These are phyloP conservation scores for Alnus glutinosa DNA, from an alignment of 306 rosid species.

Conservation along the genomic window DNA sequence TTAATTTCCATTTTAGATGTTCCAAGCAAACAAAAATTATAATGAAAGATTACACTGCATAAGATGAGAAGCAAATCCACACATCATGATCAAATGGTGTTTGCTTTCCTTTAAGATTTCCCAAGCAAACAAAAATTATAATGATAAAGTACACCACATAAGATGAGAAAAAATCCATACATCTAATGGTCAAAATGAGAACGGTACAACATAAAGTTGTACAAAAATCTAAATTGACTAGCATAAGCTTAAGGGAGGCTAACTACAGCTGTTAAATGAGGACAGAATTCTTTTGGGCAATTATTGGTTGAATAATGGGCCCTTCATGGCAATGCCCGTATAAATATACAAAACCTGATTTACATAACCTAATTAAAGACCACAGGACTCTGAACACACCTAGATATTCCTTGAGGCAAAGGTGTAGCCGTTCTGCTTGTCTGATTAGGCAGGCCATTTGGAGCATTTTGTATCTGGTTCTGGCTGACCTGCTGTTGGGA, in stretches of 20 bases:
- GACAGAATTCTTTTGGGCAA: conserved; percentile 21
- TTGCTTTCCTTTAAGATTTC: neutral
- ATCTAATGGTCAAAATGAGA: conserved; percentile 26
- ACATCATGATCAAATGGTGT: neutral
- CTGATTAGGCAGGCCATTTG: conserved; percentile 81
- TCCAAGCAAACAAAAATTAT: neutral
- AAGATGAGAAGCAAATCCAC: conserved; percentile 3
- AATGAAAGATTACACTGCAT: neutral
- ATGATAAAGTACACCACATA: conserved; percentile 1
- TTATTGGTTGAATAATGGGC: conserved; percentile 35
- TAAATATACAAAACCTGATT: conserved; percentile 40
- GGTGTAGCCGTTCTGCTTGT: conserved; percentile 62
- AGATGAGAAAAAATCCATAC: conserved; percentile 16
- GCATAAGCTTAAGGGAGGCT: conserved; percentile 29
- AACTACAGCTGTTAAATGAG: conserved; percentile 37
- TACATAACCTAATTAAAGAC: conserved; percentile 55
- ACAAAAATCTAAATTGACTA: conserved; percentile 27
- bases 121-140: conserved; percentile 1
- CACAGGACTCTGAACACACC: conserved; percentile 93
- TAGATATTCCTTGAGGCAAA: conserved; percentile 97
- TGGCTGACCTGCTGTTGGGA: conserved; percentile 69
- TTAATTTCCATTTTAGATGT: neutral
- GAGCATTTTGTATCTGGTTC: conserved; percentile 53
- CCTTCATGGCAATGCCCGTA: conserved; percentile 33
- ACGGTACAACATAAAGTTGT: conserved; percentile 31